Base-by-base conservation (phyloP, 2,329 filamentous ascomycete species). In the Pestalotiopsis sp. region DNA sequence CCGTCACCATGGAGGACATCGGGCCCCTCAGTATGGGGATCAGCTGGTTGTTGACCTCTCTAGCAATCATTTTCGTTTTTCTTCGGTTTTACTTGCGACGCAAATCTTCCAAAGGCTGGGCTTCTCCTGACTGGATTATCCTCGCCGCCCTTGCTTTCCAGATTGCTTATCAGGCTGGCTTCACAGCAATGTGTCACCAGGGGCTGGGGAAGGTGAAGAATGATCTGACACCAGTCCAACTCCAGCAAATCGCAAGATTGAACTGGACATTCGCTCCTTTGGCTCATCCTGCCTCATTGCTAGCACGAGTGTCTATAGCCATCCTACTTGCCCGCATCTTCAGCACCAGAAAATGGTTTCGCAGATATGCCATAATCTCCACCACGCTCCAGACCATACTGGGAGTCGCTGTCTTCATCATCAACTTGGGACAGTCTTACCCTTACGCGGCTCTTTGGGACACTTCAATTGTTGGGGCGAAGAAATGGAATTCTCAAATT, bases 241-340 rank as follows among this genome's bases (percentile, higher is more conserved):
- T 20, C 2, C 4, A 5, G 9, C 4, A 22, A 24, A 40, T 63
- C 13, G n/a, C 30, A 22, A 40, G 14, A 48, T 26, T 64, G 24
- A 58, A 24, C 24, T 58, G 56, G 56, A 58, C 26, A 58, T 58
- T 58, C 26, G 56, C 56, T 58, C 56, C 56, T 17, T 17, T 58
- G 22, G 56, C 56, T 58, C 24, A 24, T 17, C 24, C 56, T 24
- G 38, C 39, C 2, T 66, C 67, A 1, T 24, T n/a, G 22, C 14
- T 67, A 10, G 66, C 69, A 7, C 30, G 69, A 52, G 61, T 70
- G 13, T 70, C 69, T 3, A 67, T 68, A 11, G 58, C 66, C 11
- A 66, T 71, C 40, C 26, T 70, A 3, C 59, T 71, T 2, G 52
- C 66, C 6, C 69, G 59, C 14, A 64, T 70, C 13, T 71, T 71